These are phyloP conservation scores for Leccinum broughii DNA, from an alignment of 768 basidiomycete genomes.

Conservation along the genomic window DNA sequence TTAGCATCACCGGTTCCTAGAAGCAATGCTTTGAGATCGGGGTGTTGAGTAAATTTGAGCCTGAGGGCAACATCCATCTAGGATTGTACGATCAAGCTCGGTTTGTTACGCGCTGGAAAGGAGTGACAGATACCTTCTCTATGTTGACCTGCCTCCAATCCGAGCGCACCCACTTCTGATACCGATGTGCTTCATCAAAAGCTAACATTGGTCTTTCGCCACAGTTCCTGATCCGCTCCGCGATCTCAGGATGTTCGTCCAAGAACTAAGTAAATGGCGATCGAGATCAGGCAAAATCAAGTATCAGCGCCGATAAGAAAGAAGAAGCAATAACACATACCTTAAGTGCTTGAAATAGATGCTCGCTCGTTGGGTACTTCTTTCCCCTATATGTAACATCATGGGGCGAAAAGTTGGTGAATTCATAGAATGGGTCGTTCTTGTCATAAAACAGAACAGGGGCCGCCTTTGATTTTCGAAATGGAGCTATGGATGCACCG, in stretches of 20 bases:
- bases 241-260: slow-evolving; percentile 56
- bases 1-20: slow-evolving; percentile 65
- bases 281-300: neutral
- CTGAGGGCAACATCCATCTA: slow-evolving; percentile 69
- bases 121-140: slow-evolving; percentile 45
- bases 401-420: slow-evolving; percentile 74
- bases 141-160: slow-evolving; percentile 74
- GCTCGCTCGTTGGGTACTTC: slow-evolving; percentile 73
- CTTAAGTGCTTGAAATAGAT: slow-evolving; percentile 76
- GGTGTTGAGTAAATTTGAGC: slow-evolving; percentile 73
- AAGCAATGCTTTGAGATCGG: slow-evolving; percentile 55
- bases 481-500: slow-evolving; percentile 33
- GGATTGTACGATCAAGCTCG: neutral
- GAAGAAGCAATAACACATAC: slow-evolving; percentile 30
- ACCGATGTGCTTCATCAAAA: slow-evolving; percentile 66
- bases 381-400: slow-evolving; percentile 61
- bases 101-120: neutral
- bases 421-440: slow-evolving; percentile 63
- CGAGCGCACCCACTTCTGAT: slow-evolving; percentile 57
- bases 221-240: slow-evolving; percentile 67
- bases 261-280: slow-evolving; percentile 48
- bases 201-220: slow-evolving; percentile 63
- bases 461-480: slow-evolving; percentile 27
- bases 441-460: slow-evolving; percentile 66
- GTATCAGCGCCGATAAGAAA: neutral